phyloP scores from a whole-genome alignment of 73 alveolate species.

The Blepharisma japonicum region DNA sequence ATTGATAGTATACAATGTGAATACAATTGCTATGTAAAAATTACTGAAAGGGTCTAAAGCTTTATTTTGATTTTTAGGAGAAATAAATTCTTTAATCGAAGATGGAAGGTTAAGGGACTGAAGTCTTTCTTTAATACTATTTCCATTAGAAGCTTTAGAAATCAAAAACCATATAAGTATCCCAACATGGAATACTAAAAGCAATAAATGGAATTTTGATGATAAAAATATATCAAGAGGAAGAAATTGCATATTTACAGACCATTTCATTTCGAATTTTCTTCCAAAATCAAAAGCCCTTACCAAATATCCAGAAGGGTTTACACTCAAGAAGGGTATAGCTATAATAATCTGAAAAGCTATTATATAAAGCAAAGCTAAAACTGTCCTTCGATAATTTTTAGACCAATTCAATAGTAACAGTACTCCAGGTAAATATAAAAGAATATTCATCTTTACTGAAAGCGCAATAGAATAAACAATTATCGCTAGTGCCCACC shows the following conservation, averaged over 20 bases:
- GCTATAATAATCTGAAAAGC: conserved; percentile 45
- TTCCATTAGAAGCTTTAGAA: conserved; percentile 40
- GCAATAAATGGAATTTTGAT: conserved; percentile 26
- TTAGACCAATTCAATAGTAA: conserved; percentile 18
- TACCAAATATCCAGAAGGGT: conserved; percentile 42
- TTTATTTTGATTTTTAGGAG: conserved; percentile 1
- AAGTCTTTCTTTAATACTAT: not conserved
- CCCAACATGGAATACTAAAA: conserved; percentile 40
- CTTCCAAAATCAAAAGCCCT: conserved; percentile 58
- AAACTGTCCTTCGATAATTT: not conserved
- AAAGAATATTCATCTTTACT: conserved; percentile 36
- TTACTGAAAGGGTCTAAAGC: not conserved
- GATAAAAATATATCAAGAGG: conserved; percentile 44
- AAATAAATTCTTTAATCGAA: conserved; percentile 13
- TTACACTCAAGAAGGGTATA: conserved; percentile 36
- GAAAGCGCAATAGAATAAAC: conserved; percentile 29
- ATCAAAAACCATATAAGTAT: conserved; percentile 35
- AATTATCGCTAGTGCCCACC: not conserved
- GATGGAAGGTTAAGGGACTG: conserved; percentile 29
- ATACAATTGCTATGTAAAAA: conserved; percentile 33
- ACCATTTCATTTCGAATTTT: conserved; percentile 44
- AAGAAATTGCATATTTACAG: conserved; percentile 62
- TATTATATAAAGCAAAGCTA: conserved; percentile 17
- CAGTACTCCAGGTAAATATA: conserved; percentile 32
- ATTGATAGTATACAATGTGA: conserved; percentile 37